phyloP scores from a whole-genome alignment of 202 grass and related monocot genomes.

The Eragrostis tef region DNA sequence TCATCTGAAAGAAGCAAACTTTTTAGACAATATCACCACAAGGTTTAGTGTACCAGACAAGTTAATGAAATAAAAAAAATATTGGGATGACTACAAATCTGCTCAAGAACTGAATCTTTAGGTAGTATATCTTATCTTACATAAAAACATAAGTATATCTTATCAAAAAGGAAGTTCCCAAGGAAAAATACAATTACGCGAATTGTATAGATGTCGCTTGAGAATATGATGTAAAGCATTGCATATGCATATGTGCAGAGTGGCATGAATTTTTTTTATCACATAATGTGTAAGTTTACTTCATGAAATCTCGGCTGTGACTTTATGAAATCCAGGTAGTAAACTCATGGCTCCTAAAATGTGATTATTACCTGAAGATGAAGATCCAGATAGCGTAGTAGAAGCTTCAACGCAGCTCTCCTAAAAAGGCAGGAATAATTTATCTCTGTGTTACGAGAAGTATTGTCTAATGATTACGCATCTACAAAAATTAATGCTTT shows the following conservation, averaged over 20 bases:
- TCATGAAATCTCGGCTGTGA: background rate
- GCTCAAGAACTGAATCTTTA: background rate
- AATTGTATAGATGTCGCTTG: background rate
- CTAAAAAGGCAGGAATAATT: slow-evolving; percentile 22
- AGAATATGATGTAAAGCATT: slow-evolving; percentile 20
- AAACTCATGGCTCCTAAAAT: slow-evolving; percentile 7
- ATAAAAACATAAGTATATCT: too few relatives aligned
- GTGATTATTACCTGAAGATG: slow-evolving; percentile 45
- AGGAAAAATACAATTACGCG: background rate
- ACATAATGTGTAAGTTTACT: slow-evolving; percentile 11
- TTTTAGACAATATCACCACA: background rate
- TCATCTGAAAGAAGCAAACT: slow-evolving; percentile 47
- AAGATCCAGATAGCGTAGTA: slow-evolving; percentile 9
- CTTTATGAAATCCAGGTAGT: background rate
- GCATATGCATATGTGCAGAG: background rate
- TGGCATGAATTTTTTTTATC: background rate
- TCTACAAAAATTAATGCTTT: background rate
- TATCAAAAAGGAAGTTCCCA: background rate
- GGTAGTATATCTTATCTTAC: background rate
- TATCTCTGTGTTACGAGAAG: background rate
- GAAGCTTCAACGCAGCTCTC: slow-evolving; percentile 41
- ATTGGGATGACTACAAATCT: background rate
- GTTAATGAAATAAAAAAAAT: slow-evolving; percentile 15
- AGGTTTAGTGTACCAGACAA: background rate
- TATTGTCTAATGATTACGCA: background rate